Base-by-base conservation (phyloP, 257 asterid genomes). In the Pogostemon cablin region DNA sequence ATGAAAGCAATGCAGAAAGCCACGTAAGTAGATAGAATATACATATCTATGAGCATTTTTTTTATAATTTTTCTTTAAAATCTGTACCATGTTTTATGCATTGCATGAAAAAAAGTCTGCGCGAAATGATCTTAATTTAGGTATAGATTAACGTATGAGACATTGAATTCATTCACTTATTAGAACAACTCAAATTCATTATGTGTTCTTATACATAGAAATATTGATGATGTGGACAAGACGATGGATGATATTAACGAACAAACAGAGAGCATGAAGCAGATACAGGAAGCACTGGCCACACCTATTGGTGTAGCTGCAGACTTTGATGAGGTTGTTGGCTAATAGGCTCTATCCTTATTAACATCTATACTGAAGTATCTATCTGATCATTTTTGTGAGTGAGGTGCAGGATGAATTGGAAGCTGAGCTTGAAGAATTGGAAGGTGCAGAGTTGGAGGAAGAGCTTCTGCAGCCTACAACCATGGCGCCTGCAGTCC, bases 161-260 rank as follows among this genome's bases (percentile, higher is more conserved):
- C 8, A 2, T 46, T 20, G 47, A 55, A 9, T 12, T 61, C 17
- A 66, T n/a, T n/a, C 46, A 9, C 15, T 44, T 53, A 8, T 38
- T 48, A 32, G 40, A 71, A 38, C 34, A 60, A 48, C 12, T 12
- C 57, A 35, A 34, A 11, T 39, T 38, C 17, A 48, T 56, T 62
- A 44, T 42, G 49, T 39, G 10, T 71, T 57, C 40, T 67, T 65
- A 7, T 25, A n/a, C 46, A 54, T 83, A 92, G 96, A 67, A 90
- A 90, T 76, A 90, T 92, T 66, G 93, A 87, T 46, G 96, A 90
- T 15, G 93, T 92, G 78, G 98, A 92, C 86, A 90, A 88, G 84
- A 92, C 98, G 17, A 90, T 92, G 96, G 95, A 92, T n/a, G 96
- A 92, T 77, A 87, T 92, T 65, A 92, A 84, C 4, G 96, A 92